Conservation (phyloP, 208 protist species). For the Acanthamoeba culbertsoni region DNA sequence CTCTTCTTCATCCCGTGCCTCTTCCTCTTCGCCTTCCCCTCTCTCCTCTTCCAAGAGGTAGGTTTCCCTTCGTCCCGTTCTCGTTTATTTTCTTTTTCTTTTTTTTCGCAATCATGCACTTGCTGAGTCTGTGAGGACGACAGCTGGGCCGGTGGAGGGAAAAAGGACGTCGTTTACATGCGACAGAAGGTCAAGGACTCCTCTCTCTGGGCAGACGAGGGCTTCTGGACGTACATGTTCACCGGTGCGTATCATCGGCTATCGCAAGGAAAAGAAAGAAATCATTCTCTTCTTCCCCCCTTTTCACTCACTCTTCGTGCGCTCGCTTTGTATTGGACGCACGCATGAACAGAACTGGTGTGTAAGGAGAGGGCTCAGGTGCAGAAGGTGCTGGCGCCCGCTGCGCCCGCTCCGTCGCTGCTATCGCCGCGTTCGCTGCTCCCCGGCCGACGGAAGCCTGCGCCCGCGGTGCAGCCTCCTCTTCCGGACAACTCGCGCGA, state of each 20-base stretch:
- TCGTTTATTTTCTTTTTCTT: no score
- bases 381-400: not conserved
- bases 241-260: not conserved
- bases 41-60: not conserved
- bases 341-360: not conserved
- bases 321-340: not conserved
- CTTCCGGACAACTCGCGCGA: not conserved
- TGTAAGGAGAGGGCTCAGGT: not conserved
- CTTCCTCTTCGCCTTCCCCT: not conserved
- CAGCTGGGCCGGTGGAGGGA: not conserved
- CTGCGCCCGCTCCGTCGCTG: not conserved
- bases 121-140: no score
- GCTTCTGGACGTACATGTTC: slow-evolving; percentile 26
- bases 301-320: not conserved
- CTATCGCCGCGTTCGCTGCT: not conserved
- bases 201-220: not conserved
- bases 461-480: not conserved
- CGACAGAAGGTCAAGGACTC: not conserved
- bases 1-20: not conserved
- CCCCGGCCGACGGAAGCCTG: not conserved
- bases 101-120: no score
- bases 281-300: not conserved
- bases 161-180: not conserved
- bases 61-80: not conserved
- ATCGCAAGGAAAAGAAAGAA: no score